Percentiles rank a stretch among this genome's conserved stretches.
phyloP scores from a whole-genome alignment of 1,139 yeast species.

The Suhomyces bokatorum region DNA sequence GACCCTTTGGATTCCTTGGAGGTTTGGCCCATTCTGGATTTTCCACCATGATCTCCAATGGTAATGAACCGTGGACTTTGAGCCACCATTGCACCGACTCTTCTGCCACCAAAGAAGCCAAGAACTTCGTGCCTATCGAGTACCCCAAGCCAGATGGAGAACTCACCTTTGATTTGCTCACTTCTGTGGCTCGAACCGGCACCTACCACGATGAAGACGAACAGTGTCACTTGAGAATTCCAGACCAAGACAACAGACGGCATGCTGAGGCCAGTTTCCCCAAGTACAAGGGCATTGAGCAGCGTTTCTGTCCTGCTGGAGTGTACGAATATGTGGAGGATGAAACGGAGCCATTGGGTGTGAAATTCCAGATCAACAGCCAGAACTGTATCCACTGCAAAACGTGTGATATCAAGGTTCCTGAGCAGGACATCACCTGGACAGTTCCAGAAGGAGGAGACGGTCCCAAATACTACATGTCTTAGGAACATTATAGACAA shows the following conservation, averaged over 20 bases:
- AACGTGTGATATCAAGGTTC: constrained; percentile 96
- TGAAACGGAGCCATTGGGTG: constrained; percentile 57
- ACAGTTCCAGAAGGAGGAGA: constrained; percentile 97
- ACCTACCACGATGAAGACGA: constrained; percentile 96
- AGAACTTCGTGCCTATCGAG: constrained; percentile 63
- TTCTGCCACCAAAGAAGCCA: constrained; percentile 65
- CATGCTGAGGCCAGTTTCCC: constrained; percentile 75
- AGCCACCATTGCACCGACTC: constrained; percentile 73
- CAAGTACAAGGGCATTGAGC: constrained; percentile 80
- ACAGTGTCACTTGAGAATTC: constrained; percentile 80
- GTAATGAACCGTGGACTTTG: constrained; percentile 87
- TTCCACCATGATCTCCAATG: constrained; percentile 75
- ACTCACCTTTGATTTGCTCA: constrained; percentile 83
- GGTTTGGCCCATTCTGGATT: constrained; percentile 85
- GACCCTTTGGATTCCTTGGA: constrained; percentile 68
- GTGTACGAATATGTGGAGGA: constrained; percentile 91
- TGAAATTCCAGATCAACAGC: constrained; percentile 85
- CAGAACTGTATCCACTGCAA: constrained; percentile 98
- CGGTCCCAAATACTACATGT: constrained; percentile 91
- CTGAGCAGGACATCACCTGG: constrained; percentile 93
- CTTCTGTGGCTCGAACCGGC: constrained; percentile 93
- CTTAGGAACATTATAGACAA: constrained; percentile 31
- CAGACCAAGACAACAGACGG: constrained; percentile 64
- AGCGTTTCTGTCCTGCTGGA: constrained; percentile 96
- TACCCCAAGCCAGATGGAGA: constrained; percentile 95